A percentile compares a stretch with the other conserved stretches of the same genome.
Conservation (phyloP, 2,329 filamentous ascomycete species). For the Apiospora kogelbergensis region DNA sequence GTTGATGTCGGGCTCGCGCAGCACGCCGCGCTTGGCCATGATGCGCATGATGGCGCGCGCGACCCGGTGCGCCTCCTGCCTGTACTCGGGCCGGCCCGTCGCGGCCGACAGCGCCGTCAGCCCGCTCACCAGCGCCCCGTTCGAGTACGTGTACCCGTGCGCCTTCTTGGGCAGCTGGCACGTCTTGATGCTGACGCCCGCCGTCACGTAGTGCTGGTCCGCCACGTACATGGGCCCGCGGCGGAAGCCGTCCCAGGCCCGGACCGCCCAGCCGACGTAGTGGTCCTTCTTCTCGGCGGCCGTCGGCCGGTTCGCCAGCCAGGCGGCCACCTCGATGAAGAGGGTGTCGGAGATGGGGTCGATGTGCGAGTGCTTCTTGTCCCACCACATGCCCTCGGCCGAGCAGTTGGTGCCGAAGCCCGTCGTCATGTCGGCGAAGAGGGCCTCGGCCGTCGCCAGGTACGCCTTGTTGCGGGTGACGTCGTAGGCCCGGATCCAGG, state of each 20-base stretch:
- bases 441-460: conserved; percentile 45
- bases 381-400: conserved; percentile 57
- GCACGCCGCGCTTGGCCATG: conserved; percentile 44
- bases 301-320: conserved; percentile 47
- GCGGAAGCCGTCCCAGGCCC: conserved; percentile 53
- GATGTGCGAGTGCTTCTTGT: conserved; percentile 49
- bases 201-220: conserved; percentile 49
- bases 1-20: conserved; percentile 55
- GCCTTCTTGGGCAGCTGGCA: conserved; percentile 47
- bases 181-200: conserved; percentile 54
- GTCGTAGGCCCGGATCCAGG: conserved; percentile 53
- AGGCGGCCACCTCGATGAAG: conserved; percentile 50
- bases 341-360: conserved; percentile 57
- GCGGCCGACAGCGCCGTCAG: conserved; percentile 50
- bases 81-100: conserved; percentile 39
- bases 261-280: conserved; percentile 48
- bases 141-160: conserved; percentile 38
- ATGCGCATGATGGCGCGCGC: conserved; percentile 50
- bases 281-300: conserved; percentile 28
- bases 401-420: conserved; percentile 35
- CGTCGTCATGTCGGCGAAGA: conserved; percentile 52
- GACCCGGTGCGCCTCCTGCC: conserved; percentile 43
- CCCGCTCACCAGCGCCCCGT: conserved; percentile 54
- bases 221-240: conserved; percentile 20
- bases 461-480: conserved; percentile 40